Conservation (phyloP, 257 asterid species). For the Gentiana straminea region DNA sequence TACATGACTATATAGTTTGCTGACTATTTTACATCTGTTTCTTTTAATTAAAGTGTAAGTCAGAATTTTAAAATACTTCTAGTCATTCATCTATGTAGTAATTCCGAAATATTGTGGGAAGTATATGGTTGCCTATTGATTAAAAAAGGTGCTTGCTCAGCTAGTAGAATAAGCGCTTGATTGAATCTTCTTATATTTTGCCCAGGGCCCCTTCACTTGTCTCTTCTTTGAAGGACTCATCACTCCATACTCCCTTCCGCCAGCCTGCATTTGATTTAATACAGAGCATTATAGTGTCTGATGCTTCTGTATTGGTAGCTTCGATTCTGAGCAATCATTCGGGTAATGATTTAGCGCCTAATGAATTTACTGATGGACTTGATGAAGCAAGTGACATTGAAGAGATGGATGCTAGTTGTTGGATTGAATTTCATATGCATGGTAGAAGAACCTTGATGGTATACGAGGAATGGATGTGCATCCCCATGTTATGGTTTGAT, state of each 20-base stretch:
- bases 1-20: too few species aligned
- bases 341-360: conserved; percentile 36
- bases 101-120: too few species aligned
- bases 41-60: too few species aligned
- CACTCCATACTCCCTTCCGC: conserved; percentile 77
- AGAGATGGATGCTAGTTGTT: conserved; percentile 56
- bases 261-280: conserved; percentile 94
- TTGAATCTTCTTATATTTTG: background rate
- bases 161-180: background rate
- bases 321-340: conserved; percentile 42
- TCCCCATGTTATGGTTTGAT: conserved; percentile 95
- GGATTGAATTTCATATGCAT: conserved; percentile 71
- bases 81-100: too few species aligned
- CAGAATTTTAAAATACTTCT: too few species aligned
- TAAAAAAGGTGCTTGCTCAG: background rate
- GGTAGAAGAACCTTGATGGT: conserved; percentile 48
- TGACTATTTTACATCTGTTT: too few species aligned
- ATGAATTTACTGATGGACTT: conserved; percentile 25
- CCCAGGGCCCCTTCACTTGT: conserved; percentile 91
- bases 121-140: background rate
- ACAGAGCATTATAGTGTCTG: conserved; percentile 70
- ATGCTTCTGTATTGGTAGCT: conserved; percentile 79
- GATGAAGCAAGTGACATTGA: conserved; percentile 41
- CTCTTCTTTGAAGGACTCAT: conserved; percentile 65
- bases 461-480: conserved; percentile 87